Base-by-base conservation (phyloP, 2,329 filamentous ascomycete species). In the Stromatinia cepivora region DNA sequence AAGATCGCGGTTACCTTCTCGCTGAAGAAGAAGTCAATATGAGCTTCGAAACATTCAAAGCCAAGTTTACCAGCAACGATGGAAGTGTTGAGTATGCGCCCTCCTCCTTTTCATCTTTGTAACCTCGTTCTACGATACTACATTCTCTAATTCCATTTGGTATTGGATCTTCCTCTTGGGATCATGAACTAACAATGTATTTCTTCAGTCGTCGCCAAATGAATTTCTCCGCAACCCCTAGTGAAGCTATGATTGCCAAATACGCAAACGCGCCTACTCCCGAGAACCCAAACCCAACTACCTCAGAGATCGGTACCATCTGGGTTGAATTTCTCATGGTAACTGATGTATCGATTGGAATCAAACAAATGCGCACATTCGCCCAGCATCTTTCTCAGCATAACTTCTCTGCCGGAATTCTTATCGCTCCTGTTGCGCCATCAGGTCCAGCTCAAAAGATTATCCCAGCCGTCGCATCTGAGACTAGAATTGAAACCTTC, bases 311-410 rank as follows among this genome's bases (percentile, higher is more conserved):
- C 79, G 95, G 95, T 78, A 92, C 89, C 68, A 90, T 99, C 83
- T 97, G 92, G 87, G 87, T 98, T 77, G 93, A 98, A 82, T 99
- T 99, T 84, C 90, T 92, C 78, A 53, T 46, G 52, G 57, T 56
- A 4, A 83, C 86, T 73, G 92, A 96, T 74, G 83, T 89, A 72
- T 87, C 86, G 69, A 90, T 98, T 71, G 95, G 95, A 75, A 92
- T 97, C 78, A 93, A 93, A 82, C 92, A 97, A 80, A 92, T 98
- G 81, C 93, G 94, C 80, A 85, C 87, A 70, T 99, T 97, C 81
- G 93, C 93, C 75, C 90, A 93, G 78, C 88, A 92, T 81, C 90
- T 96, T 78, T 86, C 89, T 76, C 84, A 89, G 74, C 89, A 93
- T 81, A 90, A 92, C 82, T 94, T 92, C 85, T 90, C 92, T 82